Evolutionary conservation across 352 stramenopile species (phyloP).

Genomic region (Globisporangium megalacanthum): DNA sequence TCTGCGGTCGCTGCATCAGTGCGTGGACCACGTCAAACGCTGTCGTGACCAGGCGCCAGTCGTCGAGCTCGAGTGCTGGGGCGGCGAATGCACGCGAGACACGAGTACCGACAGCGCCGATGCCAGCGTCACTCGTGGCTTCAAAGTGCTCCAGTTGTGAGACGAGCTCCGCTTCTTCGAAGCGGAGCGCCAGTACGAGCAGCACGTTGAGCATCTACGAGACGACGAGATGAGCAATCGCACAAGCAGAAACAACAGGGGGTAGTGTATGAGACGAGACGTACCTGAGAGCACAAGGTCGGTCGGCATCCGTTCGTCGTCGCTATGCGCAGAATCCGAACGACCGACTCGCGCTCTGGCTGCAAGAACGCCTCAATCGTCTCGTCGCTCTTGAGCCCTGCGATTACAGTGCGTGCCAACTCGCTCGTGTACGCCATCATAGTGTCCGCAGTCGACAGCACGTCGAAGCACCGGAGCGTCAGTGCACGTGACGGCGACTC

Average conservation of each 20-base stretch:
- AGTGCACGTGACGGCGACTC: not conserved
- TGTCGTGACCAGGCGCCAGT: constrained; percentile 1
- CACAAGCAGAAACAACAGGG: too few relatives aligned
- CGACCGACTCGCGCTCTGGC: not conserved
- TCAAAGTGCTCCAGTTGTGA: not conserved
- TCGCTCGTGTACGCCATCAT: constrained; percentile 9
- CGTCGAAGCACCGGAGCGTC: constrained; percentile 2
- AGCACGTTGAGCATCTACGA: constrained; percentile 4
- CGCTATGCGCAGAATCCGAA: not conserved
- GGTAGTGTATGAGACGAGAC: not conserved
- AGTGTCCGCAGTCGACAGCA: constrained; percentile 5
- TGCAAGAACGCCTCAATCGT: not conserved
- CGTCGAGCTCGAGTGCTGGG: not conserved
- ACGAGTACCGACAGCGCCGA: not conserved
- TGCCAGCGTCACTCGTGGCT: not conserved
- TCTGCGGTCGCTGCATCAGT: not conserved
- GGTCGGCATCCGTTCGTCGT: not conserved
- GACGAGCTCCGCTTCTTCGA: not conserved
- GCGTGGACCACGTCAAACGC: constrained; percentile 1
- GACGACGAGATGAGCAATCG: not conserved
- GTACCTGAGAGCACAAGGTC: constrained; percentile 2
- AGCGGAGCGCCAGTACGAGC: not conserved
- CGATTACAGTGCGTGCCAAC: not conserved
- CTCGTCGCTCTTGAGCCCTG: not conserved
- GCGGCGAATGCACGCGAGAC: not conserved